Evolutionary conservation across 2,329 filamentous ascomycete species (phyloP), one percentile per base, ranked within the genome.

Genomic region (Zalaria obscura): DNA sequence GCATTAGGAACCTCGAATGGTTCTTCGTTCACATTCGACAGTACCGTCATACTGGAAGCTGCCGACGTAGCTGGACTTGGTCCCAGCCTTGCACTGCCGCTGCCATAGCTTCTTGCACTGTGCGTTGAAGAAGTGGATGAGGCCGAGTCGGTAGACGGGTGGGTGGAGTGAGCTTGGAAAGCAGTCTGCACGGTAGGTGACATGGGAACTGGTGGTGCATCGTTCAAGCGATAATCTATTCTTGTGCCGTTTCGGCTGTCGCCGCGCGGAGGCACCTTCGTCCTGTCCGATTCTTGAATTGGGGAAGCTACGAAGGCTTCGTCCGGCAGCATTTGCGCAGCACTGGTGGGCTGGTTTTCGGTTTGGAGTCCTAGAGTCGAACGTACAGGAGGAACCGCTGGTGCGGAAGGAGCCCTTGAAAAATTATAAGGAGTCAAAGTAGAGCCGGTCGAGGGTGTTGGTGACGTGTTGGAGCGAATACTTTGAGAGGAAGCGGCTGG

Each of bases 11-110:
- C 38, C 5, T 26, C 34, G 11, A 27, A 26, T 1, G 31, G 18
- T 25, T 44, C 42, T 26, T 27, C 39, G 4, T 38, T 27, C n/a
- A 39, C 31, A 4, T 38, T 28, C 7, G 42, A 44, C 5, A 44
- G 42, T 39, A 44, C 41, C 2, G 46, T 45, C 4, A 48, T 43
- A 40, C 56, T 59, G 35, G 56, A 59, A 3, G 55, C 50, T 7
- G 55, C 54, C 41, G 54, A 58, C 3, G 47, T 47, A 1, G 49
- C 40, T 4, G 57, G 53, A 34, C 57, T 60, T 7, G 48, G 48
- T 2, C 51, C 54, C 8, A 46, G 45, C 36, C 42, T 54, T 47
- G 52, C 57, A 42, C 45, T 50, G 34, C 45, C 55, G n/a, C 11
- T 39, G 18, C 27, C 35, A 28, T 35, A 36, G 27, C 36, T 45